A percentile compares a stretch with the other conserved stretches of the same genome.
These are phyloP conservation scores for Tribonema minus DNA, from an alignment of 108 stramenopile species.

Conservation along the genomic window DNA sequence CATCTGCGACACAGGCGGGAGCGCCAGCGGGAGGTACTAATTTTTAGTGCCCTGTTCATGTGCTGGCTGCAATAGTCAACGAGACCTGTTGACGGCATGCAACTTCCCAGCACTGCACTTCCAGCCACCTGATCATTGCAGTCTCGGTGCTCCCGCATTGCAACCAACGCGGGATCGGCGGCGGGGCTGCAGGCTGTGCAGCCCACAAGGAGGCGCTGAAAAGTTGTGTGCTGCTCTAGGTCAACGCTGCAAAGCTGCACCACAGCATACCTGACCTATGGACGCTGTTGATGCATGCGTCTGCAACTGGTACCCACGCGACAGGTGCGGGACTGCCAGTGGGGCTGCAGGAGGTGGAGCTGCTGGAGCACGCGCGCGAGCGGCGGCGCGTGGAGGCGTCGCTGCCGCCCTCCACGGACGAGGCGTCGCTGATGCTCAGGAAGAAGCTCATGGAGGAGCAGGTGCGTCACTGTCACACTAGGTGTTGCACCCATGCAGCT, in stretches of 20 bases:
- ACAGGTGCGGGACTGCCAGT: constrained; percentile 50
- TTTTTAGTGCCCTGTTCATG: no score
- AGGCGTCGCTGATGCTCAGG: constrained; percentile 52
- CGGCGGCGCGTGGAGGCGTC: constrained; percentile 47
- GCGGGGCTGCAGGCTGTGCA: not conserved
- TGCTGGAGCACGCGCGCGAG: constrained; percentile 57
- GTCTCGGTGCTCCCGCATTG: not conserved
- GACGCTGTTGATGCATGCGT: no score
- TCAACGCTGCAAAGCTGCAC: not conserved
- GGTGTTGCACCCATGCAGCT: no score
- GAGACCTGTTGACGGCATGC: no score
- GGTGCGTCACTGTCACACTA: no score
- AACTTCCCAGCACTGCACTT: no score
- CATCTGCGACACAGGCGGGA: no score
- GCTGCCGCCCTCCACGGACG: constrained; percentile 66
- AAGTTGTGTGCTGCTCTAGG: not conserved
- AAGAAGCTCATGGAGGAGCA: constrained; percentile 59
- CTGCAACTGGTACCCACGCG: not conserved
- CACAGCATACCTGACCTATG: not conserved
- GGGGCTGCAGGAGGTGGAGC: constrained; percentile 49
- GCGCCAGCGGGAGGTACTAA: no score
- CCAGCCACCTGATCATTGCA: not conserved
- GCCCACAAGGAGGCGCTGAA: not conserved
- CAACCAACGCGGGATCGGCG: not conserved
- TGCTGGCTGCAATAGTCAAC: no score